phyloP scores from a whole-genome alignment of 164 flowering plant genomes.

The Magnolia sinica region DNA sequence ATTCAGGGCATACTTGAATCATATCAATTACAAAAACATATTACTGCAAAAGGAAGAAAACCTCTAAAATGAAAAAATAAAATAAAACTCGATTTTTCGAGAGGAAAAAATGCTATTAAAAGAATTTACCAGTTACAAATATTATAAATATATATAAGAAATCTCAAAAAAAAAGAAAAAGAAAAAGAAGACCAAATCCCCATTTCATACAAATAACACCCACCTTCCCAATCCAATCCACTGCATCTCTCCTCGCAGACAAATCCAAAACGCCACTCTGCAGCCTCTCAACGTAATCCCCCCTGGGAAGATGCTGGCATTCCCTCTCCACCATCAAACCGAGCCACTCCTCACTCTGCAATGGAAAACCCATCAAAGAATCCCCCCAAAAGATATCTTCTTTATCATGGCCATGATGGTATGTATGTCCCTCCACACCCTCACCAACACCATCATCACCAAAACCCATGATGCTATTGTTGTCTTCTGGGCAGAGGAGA shows the following conservation, averaged over 20 bases:
- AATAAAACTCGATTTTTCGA: not conserved
- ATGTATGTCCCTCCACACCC: not conserved
- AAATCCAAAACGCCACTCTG: slow-evolving; percentile 61
- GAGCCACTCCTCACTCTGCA: slow-evolving; percentile 63
- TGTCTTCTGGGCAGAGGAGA: slow-evolving; percentile 72
- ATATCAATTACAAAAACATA: not conserved
- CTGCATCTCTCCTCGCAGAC: slow-evolving; percentile 50
- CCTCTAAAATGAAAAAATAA: not conserved
- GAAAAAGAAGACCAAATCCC: not conserved
- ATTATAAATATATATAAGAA: not conserved
- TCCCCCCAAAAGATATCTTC: slow-evolving; percentile 29
- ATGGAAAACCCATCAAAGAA: slow-evolving; percentile 29
- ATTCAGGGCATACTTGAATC: slow-evolving; percentile 1
- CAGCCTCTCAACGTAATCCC: slow-evolving; percentile 58
- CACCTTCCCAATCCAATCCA: slow-evolving; percentile 92
- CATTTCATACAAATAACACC: slow-evolving; percentile 6
- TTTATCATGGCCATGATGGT: slow-evolving; percentile 15
- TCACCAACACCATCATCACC: slow-evolving; percentile 34
- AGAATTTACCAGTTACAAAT: not conserved
- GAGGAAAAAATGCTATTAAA: not conserved
- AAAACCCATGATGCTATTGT: slow-evolving; percentile 41
- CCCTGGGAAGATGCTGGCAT: slow-evolving; percentile 42
- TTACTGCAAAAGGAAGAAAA: not conserved
- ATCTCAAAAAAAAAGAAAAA: not conserved
- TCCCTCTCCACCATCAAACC: slow-evolving; percentile 57